Conservation (phyloP, 192 early-diverging fungal species). For the Spizellomyces sp. region DNA sequence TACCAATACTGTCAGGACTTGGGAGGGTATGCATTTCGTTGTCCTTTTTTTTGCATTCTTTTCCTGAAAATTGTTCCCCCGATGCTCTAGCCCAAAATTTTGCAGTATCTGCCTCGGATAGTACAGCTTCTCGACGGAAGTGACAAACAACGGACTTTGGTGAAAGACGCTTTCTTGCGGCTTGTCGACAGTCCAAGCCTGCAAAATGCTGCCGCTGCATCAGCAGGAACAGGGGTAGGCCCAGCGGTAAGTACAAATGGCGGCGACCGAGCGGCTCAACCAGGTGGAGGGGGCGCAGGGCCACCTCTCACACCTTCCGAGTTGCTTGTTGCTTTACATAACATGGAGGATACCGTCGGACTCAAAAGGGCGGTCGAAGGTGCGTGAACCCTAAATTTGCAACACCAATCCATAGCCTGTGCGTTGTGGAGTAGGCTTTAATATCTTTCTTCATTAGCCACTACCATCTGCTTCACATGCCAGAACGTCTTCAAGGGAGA, state of each 20-base stretch:
- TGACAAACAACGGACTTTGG: slow-evolving; percentile 58
- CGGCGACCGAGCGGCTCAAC: not conserved
- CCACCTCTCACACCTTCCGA: slow-evolving; percentile 64
- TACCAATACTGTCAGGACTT: slow-evolving; percentile 66
- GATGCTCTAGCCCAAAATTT: slow-evolving; percentile 20
- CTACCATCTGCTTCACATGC: slow-evolving; percentile 72
- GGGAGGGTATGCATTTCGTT: slow-evolving; percentile 50
- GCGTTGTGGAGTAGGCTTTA: not conserved
- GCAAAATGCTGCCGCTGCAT: not conserved
- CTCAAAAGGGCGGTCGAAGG: slow-evolving; percentile 69
- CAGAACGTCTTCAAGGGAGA: slow-evolving; percentile 70
- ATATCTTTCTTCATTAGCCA: slow-evolving; percentile 48
- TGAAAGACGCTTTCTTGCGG: slow-evolving; percentile 64
- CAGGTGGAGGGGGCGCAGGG: slow-evolving; percentile 25
- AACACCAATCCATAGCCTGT: not conserved
- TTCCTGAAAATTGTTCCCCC: not conserved
- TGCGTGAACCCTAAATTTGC: slow-evolving; percentile 24
- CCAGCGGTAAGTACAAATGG: slow-evolving; percentile 6
- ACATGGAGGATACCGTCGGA: slow-evolving; percentile 67
- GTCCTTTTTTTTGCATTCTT: not conserved
- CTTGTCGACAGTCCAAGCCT: slow-evolving; percentile 46
- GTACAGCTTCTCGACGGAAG: slow-evolving; percentile 65
- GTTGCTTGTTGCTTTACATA: slow-evolving; percentile 69
- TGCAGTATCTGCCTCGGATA: slow-evolving; percentile 62
- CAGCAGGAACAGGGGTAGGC: not conserved